Evolutionary conservation across 164 flowering plant species (phyloP).

Genomic region (Vitis cinerea): DNA sequence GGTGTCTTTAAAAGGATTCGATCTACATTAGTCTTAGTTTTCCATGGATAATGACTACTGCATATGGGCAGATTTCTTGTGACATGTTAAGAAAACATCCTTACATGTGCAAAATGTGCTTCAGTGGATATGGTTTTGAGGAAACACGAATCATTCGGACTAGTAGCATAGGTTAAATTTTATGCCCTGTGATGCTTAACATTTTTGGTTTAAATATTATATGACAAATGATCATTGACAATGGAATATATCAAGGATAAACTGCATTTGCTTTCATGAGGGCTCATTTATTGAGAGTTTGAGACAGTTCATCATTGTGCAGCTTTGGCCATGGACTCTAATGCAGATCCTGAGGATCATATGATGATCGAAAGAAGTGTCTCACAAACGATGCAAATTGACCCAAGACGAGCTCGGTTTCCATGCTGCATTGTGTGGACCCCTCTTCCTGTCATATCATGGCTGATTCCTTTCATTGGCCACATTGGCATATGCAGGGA

Average conservation of each 20-base stretch:
- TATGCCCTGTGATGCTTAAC: too few relatives aligned
- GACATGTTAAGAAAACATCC: not conserved
- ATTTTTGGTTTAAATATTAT: too few relatives aligned
- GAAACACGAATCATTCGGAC: too few relatives aligned
- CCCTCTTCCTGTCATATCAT: conserved; percentile 86
- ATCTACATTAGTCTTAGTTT: too few relatives aligned
- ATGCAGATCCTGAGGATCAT: conserved; percentile 33
- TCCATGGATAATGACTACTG: too few relatives aligned
- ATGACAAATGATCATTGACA: not conserved
- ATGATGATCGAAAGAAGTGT: conserved; percentile 41
- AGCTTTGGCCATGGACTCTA: conserved; percentile 37
- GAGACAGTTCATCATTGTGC: not conserved
- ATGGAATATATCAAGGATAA: not conserved
- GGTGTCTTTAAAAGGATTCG: too few relatives aligned
- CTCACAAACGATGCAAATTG: conserved; percentile 36
- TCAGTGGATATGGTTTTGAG: not conserved
- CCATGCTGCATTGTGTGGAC: conserved; percentile 96
- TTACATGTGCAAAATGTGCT: not conserved
- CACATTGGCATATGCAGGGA: conserved; percentile 93
- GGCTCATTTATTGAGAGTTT: not conserved
- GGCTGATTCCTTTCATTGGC: conserved; percentile 88
- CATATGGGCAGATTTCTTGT: not conserved
- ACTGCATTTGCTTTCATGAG: conserved; percentile 2
- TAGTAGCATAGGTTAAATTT: too few relatives aligned
- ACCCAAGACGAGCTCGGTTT: conserved; percentile 73